Percentiles rank a stretch among this genome's conserved stretches.
These are phyloP conservation scores for Malassezia obtusa DNA, from an alignment of 1,284 basidiomycete species.

Conservation along the genomic window DNA sequence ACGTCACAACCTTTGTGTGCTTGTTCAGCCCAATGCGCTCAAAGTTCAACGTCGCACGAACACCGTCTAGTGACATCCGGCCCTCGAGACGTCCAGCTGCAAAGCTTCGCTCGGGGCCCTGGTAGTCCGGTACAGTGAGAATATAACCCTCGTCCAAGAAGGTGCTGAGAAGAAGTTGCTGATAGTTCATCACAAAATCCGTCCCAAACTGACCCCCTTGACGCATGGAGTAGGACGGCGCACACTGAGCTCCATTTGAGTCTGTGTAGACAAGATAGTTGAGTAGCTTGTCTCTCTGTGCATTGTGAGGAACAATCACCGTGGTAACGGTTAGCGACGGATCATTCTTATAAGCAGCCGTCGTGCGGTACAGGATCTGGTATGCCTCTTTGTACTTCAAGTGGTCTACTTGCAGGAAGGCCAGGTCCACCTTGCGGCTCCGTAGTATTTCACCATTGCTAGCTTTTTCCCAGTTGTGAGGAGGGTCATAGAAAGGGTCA, in stretches of 20 bases:
- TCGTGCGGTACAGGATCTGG: slow-evolving; percentile 30
- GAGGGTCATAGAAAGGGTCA: slow-evolving; percentile 33
- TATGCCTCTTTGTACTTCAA: slow-evolving; percentile 17
- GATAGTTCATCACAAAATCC: slow-evolving; percentile 7
- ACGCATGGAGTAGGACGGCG: slow-evolving; percentile 24
- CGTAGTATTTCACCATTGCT: slow-evolving; percentile 25
- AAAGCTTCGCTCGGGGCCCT: slow-evolving; percentile 31
- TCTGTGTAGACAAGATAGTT: slow-evolving; percentile 23
- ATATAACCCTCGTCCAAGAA: slow-evolving; percentile 22
- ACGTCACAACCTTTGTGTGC: slow-evolving; percentile 21
- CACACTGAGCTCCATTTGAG: slow-evolving; percentile 23
- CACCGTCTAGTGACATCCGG: slow-evolving; percentile 29
- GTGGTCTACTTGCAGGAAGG: background rate
- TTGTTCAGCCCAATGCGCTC: slow-evolving; percentile 18
- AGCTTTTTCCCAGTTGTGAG: slow-evolving; percentile 11
- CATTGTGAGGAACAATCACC: slow-evolving; percentile 23
- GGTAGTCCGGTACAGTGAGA: slow-evolving; percentile 29
- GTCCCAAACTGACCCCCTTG: slow-evolving; percentile 13
- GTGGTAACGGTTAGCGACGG: slow-evolving; percentile 21
- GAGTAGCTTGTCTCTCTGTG: slow-evolving; percentile 23
- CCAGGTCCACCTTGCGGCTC: slow-evolving; percentile 21
- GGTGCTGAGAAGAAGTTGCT: background rate
- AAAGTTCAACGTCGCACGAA: slow-evolving; percentile 26
- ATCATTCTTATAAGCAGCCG: background rate
- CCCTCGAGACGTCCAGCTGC: slow-evolving; percentile 29